Evolutionary conservation across 176 grass and related monocot species (phyloP), one percentile per base, ranked within the genome.

Genomic region (Bothriochloa decipiens): DNA sequence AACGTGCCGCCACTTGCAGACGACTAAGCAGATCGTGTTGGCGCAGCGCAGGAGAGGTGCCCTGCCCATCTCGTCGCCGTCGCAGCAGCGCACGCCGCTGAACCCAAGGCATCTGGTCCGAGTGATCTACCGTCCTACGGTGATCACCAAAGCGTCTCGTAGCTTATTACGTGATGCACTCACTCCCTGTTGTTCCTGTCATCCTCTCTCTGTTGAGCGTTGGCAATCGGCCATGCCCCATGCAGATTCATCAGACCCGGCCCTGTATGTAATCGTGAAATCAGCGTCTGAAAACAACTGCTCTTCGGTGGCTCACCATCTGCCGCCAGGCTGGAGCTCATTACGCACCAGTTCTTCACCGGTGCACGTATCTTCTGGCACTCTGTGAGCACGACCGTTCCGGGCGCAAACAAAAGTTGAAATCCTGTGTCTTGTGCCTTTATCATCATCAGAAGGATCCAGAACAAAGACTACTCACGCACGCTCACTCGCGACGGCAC

Each of bases 1-100:
- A n/a, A n/a, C n/a, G 46, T 81, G 78, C 65, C 65, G 65, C 78
- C 78, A 69, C 0, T 68, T 64, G 64, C 78, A 37, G 35, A 32
- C 42, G 78, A 4, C 12, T 20, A 17, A 16, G 18, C 11, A 76
- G 10, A 37, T 37, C 36, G 36, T 37, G 36, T 37, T 37, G 36
- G 36, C 36, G 36, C 36, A 37, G 36, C 36, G 4, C 4, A 6
- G 6, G 36, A 37, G 36, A 0, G 3, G 36, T 41, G 40, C 40
- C 25, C 74, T 35, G 33, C 33, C 33, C 33, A 60, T 61, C 65
- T 22, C 62, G 63, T 57, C 50, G 11, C 36, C 74, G 9, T 43
- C 41, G n/a, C n/a, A n/a, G 9, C 36, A 37, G 36, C 36, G 36
- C 36, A 6, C 36, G 36, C 4, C 36, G 36, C 36, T 37, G 36